Base-by-base conservation (phyloP, 768 basidiomycete genomes). In the Tylopilus plumbeoviolaceoides region DNA sequence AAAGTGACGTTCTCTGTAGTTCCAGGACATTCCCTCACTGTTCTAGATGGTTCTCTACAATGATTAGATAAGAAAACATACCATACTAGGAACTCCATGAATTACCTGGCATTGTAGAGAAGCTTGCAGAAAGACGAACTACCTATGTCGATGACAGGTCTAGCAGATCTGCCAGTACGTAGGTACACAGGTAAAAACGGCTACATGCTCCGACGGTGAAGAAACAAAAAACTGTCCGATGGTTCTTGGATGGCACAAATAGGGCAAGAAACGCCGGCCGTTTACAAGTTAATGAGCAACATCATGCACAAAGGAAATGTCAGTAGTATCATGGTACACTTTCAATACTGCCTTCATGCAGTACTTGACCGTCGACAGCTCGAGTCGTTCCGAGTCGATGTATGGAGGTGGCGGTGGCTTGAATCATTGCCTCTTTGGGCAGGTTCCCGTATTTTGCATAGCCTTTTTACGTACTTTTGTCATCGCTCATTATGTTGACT, bases 401-500 rank as follows among this genome's bases (percentile, higher is more conserved):
- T n/a, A n/a, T n/a, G n/a, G n/a, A n/a, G n/a, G n/a, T n/a, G n/a
- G n/a, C n/a, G n/a, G n/a, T n/a, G n/a, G n/a, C n/a, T n/a, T n/a
- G n/a, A n/a, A n/a, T n/a, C n/a, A n/a, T n/a, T n/a, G n/a, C n/a
- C n/a, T n/a, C n/a, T n/a, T n/a, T n/a, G n/a, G n/a, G 93, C 47
- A 94, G 64, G 60, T 80, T 82, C 78, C 78, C 36, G 82, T 78
- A 67, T 90, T 95, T 53, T 81, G 65, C 50, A 87, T 68, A 1
- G 95, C 95, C 56, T 74, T 78, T 66, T 87, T 86, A 18, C 87
- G 86, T 59, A 98, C 73, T 63, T 79, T 69, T 91, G 81, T 97
- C 97, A 99, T 50, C 88, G 83, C 21, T 93, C 85, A 61, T 95
- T 93, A 54, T 93, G 86, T 78, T 75, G 25, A 94, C 79, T 28